Evolutionary conservation across 2,329 filamentous ascomycete species (phyloP).

Genomic region (Pyricularia pennisetigena): DNA sequence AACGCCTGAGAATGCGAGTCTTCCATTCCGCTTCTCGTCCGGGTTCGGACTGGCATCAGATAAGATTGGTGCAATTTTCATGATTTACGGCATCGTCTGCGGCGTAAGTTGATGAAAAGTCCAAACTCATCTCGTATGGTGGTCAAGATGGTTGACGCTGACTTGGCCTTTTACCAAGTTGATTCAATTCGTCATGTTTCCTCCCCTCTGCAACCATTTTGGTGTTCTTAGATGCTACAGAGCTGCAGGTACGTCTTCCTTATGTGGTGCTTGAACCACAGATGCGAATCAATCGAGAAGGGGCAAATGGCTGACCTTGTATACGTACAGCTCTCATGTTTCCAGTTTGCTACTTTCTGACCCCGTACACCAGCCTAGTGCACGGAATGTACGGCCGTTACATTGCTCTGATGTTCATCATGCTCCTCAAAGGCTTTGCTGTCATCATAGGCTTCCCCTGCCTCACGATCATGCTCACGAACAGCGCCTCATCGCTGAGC

Average conservation of each 20-base stretch:
- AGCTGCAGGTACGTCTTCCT: conserved; percentile 35
- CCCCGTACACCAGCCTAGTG: conserved; percentile 68
- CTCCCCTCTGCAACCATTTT: conserved; percentile 58
- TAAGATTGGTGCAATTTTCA: conserved; percentile 78
- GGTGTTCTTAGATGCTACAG: conserved; percentile 69
- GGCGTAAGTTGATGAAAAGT: conserved; percentile 28
- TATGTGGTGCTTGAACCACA: neutral
- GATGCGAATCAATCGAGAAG: neutral
- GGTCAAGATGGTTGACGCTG: neutral
- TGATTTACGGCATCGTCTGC: conserved; percentile 68
- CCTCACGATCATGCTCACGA: conserved; percentile 82
- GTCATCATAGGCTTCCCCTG: conserved; percentile 85
- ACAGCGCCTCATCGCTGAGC: conserved; percentile 64
- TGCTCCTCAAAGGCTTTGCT: conserved; percentile 64
- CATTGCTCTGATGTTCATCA: conserved; percentile 52
- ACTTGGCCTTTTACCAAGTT: conserved; percentile 21
- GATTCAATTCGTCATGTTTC: conserved; percentile 81
- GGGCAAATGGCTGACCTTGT: neutral
- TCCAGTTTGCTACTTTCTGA: conserved; percentile 69
- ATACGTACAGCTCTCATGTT: conserved; percentile 43
- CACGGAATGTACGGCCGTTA: conserved; percentile 38
- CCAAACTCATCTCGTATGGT: neutral
- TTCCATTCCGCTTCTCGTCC: conserved; percentile 74
- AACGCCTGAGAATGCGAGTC: conserved; percentile 43
- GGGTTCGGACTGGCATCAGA: conserved; percentile 68